Conservation (phyloP, 2,329 filamentous ascomycete genomes). For the Chrysosporium keratinophilum region DNA sequence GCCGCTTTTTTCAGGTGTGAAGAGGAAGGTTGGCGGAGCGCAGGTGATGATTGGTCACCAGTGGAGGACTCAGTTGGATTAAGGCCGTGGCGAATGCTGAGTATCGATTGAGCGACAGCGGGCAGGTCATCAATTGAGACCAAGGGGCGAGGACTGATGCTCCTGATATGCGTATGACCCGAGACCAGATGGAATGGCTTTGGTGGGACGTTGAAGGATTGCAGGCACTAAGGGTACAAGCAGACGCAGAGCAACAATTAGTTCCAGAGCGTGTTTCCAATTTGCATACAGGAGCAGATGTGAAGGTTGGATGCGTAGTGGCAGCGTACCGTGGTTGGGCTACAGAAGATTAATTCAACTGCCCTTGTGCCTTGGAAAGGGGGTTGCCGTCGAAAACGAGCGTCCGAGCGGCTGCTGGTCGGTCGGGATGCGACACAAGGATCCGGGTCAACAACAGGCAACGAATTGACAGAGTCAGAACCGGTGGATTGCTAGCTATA, state of each 20-base stretch:
- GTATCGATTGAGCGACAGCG: background rate
- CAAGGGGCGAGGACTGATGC: background rate
- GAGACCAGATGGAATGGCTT: background rate
- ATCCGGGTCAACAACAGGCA: background rate
- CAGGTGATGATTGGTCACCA: constrained; percentile 2
- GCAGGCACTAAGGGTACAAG: background rate
- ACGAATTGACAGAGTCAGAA: background rate
- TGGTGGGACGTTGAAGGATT: background rate
- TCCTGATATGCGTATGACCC: too few species aligned
- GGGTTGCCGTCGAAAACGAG: constrained; percentile 2
- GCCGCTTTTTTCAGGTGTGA: background rate
- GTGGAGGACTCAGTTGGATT: background rate
- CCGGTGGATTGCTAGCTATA: too few species aligned
- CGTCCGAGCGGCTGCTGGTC: background rate
- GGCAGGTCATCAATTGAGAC: background rate
- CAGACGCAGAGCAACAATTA: background rate
- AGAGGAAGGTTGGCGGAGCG: background rate
- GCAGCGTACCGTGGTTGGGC: constrained; percentile 11
- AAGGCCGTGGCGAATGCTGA: background rate
- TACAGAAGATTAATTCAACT: background rate
- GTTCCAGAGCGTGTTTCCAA: background rate
- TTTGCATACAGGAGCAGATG: background rate
- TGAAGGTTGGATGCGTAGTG: constrained; percentile 9
- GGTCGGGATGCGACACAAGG: background rate
- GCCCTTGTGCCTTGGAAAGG: constrained; percentile 1